Evolutionary conservation across 176 grass and related monocot species (phyloP).

Genomic region (Triticum monococcum): DNA sequence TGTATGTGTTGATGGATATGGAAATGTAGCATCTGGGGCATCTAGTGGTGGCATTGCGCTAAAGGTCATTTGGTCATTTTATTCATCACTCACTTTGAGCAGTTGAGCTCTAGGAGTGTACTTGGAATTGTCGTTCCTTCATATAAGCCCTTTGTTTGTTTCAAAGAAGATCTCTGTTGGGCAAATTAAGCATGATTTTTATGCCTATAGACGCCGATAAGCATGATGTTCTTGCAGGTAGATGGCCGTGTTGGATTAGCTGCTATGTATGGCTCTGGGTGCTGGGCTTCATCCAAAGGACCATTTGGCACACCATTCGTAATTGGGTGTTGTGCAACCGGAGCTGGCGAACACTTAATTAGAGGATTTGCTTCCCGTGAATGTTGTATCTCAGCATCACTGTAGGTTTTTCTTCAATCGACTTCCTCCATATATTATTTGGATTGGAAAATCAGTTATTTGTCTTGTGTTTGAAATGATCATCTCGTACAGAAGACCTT

Average conservation of each 20-base stretch:
- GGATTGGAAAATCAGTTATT: not conserved
- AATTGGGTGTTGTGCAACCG: conserved; percentile 79
- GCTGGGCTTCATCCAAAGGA: conserved; percentile 88
- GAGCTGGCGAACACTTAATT: conserved; percentile 87
- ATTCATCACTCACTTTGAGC: not conserved
- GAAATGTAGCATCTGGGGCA: conserved; percentile 78
- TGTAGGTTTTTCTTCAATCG: conserved; percentile 44
- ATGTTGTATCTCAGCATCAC: conserved; percentile 77
- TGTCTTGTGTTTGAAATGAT: not conserved
- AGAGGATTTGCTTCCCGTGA: conserved; percentile 92
- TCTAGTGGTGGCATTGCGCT: conserved; percentile 97
- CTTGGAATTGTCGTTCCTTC: not conserved
- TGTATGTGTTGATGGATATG: conserved; percentile 70
- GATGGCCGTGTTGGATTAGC: conserved; percentile 93
- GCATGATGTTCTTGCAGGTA: conserved; percentile 48
- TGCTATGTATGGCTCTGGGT: conserved; percentile 94
- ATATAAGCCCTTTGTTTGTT: not conserved
- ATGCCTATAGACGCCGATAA: conserved; percentile 6
- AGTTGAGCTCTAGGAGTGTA: not conserved
- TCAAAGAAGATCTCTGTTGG: not conserved
- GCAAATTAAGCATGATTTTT: not conserved
- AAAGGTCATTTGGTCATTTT: conserved; percentile 46
- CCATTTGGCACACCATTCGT: conserved; percentile 64
- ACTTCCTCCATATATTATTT: not conserved
- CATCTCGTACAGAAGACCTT: not conserved